Percentiles rank a stretch among this genome's conserved stretches.
Conservation (phyloP, 768 basidiomycete species). For the Tulasnella sp. region DNA sequence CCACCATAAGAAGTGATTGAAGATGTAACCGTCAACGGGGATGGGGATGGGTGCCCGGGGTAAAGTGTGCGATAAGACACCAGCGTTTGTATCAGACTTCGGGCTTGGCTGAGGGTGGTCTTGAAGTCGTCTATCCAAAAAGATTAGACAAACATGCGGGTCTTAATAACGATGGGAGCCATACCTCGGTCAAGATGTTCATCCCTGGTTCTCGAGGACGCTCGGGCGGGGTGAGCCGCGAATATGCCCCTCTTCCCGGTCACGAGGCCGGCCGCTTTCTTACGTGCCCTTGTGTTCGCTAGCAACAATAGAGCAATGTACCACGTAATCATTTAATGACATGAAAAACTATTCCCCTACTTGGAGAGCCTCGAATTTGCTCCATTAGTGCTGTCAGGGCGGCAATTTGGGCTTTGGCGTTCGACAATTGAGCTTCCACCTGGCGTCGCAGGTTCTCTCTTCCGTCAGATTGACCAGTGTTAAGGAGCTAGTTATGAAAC, state of each 20-base stretch:
- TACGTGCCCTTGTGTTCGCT: slow-evolving; percentile 28
- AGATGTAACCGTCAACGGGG: slow-evolving; percentile 41
- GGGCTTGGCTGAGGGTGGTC: slow-evolving; percentile 68
- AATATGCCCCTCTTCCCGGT: slow-evolving; percentile 38
- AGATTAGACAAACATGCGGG: not conserved
- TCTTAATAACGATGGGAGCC: not conserved
- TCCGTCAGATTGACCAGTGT: slow-evolving; percentile 37
- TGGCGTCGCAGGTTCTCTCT: slow-evolving; percentile 68
- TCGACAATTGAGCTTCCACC: slow-evolving; percentile 77
- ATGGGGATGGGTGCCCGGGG: slow-evolving; percentile 26
- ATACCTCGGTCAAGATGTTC: slow-evolving; percentile 11
- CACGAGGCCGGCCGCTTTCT: slow-evolving; percentile 31
- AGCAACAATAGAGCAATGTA: not conserved
- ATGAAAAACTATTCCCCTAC: slow-evolving; percentile 35
- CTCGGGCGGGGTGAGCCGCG: slow-evolving; percentile 36
- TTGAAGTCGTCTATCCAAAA: slow-evolving; percentile 66
- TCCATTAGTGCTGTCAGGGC: slow-evolving; percentile 63
- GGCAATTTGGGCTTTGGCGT: slow-evolving; percentile 73
- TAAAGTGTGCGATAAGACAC: slow-evolving; percentile 47
- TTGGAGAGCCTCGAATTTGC: slow-evolving; percentile 42
- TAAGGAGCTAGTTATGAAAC: slow-evolving; percentile 39
- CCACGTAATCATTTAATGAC: slow-evolving; percentile 23
- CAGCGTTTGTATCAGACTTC: slow-evolving; percentile 60
- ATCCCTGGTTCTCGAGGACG: not conserved
- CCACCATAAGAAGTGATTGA: not conserved